phyloP scores from a whole-genome alignment of 2,329 filamentous ascomycete genomes.

The Neofusicoccum umdonicola region DNA sequence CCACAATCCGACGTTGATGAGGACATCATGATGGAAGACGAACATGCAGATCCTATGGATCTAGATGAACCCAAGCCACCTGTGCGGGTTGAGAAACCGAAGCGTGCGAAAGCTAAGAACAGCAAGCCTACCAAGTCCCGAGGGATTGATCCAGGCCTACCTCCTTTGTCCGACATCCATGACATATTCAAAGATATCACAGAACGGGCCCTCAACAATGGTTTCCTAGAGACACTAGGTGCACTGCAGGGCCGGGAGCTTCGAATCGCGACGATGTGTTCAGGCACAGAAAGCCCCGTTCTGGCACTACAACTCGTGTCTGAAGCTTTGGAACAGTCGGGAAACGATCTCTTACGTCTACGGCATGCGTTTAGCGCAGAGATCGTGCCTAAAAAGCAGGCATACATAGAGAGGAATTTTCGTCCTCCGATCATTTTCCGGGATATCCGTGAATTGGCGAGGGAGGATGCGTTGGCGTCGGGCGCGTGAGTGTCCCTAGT shows the following conservation, averaged over 20 bases:
- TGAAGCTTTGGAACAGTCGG: constrained; percentile 25
- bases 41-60: background rate
- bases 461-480: constrained; percentile 47
- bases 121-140: background rate
- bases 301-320: constrained; percentile 60
- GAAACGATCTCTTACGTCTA: constrained; percentile 23
- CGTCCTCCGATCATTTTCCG: constrained; percentile 42
- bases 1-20: background rate
- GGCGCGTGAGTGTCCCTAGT: background rate
- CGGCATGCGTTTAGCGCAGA: constrained; percentile 47
- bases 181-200: constrained; percentile 53
- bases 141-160: constrained; percentile 35
- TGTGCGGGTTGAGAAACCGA: background rate
- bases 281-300: constrained; percentile 73
- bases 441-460: constrained; percentile 46
- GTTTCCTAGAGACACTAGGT: constrained; percentile 36
- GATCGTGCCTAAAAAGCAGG: constrained; percentile 47
- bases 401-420: constrained; percentile 49
- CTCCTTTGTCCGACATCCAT: constrained; percentile 47
- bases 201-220: constrained; percentile 31
- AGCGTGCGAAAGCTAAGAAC: background rate
- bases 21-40: no score
- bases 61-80: background rate
- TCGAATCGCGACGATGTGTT: constrained; percentile 70
- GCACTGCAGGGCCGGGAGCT: constrained; percentile 40